These are phyloP conservation scores for Fusarium nisikadoi DNA, from an alignment of 2,329 filamentous ascomycete genomes.

Conservation along the genomic window DNA sequence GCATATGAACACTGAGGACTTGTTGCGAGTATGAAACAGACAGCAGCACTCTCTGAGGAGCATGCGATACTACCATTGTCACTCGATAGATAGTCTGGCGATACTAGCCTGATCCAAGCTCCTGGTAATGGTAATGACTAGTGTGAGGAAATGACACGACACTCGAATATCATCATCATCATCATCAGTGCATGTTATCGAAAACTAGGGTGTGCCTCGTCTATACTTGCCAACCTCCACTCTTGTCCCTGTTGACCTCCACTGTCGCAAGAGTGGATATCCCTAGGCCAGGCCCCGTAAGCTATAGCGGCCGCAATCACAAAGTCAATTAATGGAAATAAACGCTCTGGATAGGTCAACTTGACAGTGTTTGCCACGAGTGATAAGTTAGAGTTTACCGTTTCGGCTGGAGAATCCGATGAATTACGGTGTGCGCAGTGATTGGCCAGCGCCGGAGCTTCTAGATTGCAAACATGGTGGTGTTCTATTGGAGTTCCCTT, in stretches of 20 bases:
- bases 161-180: no score
- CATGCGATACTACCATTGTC: not conserved
- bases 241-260: not conserved
- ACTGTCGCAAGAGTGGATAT: not conserved
- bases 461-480: constrained; percentile 10
- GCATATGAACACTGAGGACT: fast-evolving
- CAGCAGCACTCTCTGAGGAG: not conserved
- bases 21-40: not conserved
- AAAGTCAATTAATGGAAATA: not conserved
- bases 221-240: constrained; percentile 9
- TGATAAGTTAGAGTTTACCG: not conserved
- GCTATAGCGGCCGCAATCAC: not conserved
- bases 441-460: not conserved
- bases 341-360: not conserved
- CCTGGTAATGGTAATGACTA: not conserved
- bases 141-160: not conserved
- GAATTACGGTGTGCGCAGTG: not conserved
- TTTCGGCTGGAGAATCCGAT: constrained; percentile 6
- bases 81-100: not conserved
- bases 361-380: not conserved
- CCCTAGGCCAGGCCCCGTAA: not conserved
- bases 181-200: not conserved
- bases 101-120: not conserved
- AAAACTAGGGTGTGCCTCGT: constrained; percentile 1
- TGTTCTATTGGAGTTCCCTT: constrained; percentile 24